Base-by-base conservation (phyloP, 2,329 filamentous ascomycete species). In the Fusarium burgessii region DNA sequence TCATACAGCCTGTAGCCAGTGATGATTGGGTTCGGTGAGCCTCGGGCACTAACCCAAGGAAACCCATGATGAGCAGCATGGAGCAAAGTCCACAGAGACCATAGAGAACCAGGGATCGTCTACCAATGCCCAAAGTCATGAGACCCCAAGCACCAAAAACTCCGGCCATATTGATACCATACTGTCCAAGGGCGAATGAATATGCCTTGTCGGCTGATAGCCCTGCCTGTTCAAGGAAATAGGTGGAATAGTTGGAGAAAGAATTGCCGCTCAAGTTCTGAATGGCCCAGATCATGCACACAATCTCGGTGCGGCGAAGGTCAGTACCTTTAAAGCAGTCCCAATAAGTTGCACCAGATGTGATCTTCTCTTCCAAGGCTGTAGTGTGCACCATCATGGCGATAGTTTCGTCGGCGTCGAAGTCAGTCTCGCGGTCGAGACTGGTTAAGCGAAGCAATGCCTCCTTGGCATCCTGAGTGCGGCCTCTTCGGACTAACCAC, bases 381-480 rank as follows among this genome's bases (percentile, higher is more conserved):
- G 92, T 95, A 1, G 94, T 97, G 78, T 97, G 93, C 2, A 94
- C 89, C 92, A 97, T 97, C 93, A 97, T 97, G 75, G 93, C 91
- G 52, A 97, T 86, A 0, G 93, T 96, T 81, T 96, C 93, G 68
- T 97, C 92, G 14, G 92, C 88, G 76, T 97, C 89, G 74, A 96
- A 95, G 66, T 91, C 87, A 2, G 89, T 91, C 66, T 93, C 90
- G 58, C 84, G 84, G 69, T 89, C 83, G 17, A 85, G 74, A 74
- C 86, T 91, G 8, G 91, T 93, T 23, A 93, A 83, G 6, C 91
- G 89, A 51, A 91, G 82, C 23, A 93, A 85, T 3, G 91, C 83
- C 49, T 83, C 82, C 81, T 92, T 92, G 33, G 92, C 92, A 18
- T 92, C 89, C 12, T 89, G 87, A 41, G 89, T 81, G 38, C 85